These are phyloP conservation scores for Ceraceosorus bombacis DNA, from an alignment of 1,284 basidiomycete species.

Conservation along the genomic window DNA sequence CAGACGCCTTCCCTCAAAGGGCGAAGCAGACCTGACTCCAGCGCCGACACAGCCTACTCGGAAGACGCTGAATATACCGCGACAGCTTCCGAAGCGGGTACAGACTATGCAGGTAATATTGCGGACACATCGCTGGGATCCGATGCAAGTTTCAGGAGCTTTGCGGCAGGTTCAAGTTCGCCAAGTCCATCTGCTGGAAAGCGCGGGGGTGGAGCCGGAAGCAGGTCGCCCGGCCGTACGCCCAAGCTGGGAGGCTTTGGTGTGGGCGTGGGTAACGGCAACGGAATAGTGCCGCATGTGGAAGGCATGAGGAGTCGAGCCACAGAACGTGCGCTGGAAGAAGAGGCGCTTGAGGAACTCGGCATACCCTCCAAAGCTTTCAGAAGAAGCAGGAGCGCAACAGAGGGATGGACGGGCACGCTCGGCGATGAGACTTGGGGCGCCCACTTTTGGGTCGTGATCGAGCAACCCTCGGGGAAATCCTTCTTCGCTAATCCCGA, in stretches of 20 bases:
- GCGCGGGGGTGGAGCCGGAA: no score
- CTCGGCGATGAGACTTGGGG: slow-evolving; percentile 15
- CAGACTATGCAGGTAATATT: no score
- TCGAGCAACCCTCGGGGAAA: slow-evolving; percentile 17
- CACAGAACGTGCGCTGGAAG: not conserved
- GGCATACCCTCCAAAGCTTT: not conserved
- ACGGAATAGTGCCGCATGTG: not conserved
- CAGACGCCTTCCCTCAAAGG: no score
- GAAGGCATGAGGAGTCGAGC: slow-evolving; percentile 7
- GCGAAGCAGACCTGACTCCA: no score
- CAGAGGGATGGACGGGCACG: slow-evolving; percentile 1
- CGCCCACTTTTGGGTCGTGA: slow-evolving; percentile 28
- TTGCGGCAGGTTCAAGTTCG: no score
- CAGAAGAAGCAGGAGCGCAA: not conserved
- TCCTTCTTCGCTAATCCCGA: slow-evolving; percentile 82
- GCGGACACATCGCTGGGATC: no score
- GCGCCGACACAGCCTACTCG: no score
- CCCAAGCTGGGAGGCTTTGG: slow-evolving; percentile 15
- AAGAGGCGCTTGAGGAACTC: not conserved
- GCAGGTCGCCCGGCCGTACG: not conserved
- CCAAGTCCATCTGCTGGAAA: no score
- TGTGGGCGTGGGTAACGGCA: slow-evolving; percentile 4
- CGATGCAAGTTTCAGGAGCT: no score
- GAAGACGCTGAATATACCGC: no score
- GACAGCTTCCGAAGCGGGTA: no score